Conservation (phyloP, 495 filamentous ascomycete species). For the Penicillium bovifimosum region DNA sequence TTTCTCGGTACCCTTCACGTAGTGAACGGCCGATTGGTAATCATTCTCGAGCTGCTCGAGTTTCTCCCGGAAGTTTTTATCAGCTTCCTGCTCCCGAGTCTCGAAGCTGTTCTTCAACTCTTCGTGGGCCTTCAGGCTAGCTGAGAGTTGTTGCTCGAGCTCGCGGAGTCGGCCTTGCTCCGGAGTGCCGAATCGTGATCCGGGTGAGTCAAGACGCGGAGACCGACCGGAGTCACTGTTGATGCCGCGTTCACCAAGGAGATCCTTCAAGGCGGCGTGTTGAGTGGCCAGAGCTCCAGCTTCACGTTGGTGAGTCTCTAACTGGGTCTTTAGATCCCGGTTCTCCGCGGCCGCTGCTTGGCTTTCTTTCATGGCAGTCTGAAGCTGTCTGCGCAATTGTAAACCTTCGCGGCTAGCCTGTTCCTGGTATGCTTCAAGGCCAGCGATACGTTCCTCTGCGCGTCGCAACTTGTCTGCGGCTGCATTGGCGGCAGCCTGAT, state of each 20-base stretch:
- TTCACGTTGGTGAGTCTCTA: constrained; percentile 81
- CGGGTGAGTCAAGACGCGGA: constrained; percentile 57
- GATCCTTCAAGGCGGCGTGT: constrained; percentile 83
- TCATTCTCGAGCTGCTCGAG: constrained; percentile 89
- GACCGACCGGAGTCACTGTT: constrained; percentile 55
- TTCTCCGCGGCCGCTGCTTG: constrained; percentile 71
- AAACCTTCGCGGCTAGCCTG: constrained; percentile 91
- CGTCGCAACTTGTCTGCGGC: constrained; percentile 83
- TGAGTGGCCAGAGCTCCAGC: constrained; percentile 86
- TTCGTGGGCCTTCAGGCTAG: constrained; percentile 72
- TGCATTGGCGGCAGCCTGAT: constrained; percentile 82
- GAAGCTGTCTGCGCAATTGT: constrained; percentile 80
- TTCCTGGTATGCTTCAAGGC: constrained; percentile 93
- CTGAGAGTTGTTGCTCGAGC: constrained; percentile 82
- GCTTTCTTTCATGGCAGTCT: constrained; percentile 71
- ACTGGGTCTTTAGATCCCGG: constrained; percentile 67
- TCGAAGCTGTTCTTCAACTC: constrained; percentile 73
- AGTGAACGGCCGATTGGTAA: constrained; percentile 98
- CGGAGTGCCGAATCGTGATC: constrained; percentile 71
- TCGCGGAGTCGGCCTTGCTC: constrained; percentile 79
- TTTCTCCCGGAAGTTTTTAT: constrained; percentile 82
- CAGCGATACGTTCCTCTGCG: constrained; percentile 93
- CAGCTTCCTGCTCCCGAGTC: constrained; percentile 73
- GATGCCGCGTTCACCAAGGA: constrained; percentile 81
- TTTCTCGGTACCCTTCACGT: constrained; percentile 97